These are phyloP conservation scores for Didymella pomorum DNA, from an alignment of 2,329 filamentous ascomycete species.

Conservation along the genomic window DNA sequence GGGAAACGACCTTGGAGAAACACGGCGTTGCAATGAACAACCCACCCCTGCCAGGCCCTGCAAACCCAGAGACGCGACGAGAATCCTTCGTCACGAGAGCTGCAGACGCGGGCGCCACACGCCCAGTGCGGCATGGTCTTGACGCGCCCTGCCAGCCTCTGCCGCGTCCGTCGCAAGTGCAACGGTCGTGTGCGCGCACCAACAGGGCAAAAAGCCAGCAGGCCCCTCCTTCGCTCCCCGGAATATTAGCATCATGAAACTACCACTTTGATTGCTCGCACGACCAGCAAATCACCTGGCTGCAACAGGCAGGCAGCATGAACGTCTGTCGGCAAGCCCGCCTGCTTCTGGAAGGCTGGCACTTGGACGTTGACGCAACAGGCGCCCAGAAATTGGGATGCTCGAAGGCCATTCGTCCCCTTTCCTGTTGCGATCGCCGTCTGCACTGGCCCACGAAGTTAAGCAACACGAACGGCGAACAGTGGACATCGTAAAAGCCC, in stretches of 20 bases:
- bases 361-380: slow-evolving; percentile 3
- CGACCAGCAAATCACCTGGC: slow-evolving; percentile 12
- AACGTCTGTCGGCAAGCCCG: slow-evolving; percentile 2
- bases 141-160: slow-evolving; percentile 15
- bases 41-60: background rate
- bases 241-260: slow-evolving; percentile 16
- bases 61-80: slow-evolving; percentile 4
- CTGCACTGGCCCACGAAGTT: background rate
- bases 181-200: slow-evolving; percentile 16
- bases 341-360: slow-evolving; percentile 7
- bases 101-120: slow-evolving; percentile 6
- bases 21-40: slow-evolving; percentile 5
- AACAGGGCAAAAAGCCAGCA: background rate
- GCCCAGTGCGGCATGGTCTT: slow-evolving; percentile 7
- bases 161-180: slow-evolving; percentile 17
- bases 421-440: background rate
- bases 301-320: slow-evolving; percentile 7
- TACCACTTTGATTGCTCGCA: slow-evolving; percentile 11
- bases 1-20: slow-evolving; percentile 16
- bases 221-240: slow-evolving; percentile 13
- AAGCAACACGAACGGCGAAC: slow-evolving; percentile 9
- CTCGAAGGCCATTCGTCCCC: slow-evolving; percentile 7
- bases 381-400: slow-evolving; percentile 2
- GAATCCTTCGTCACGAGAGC: slow-evolving; percentile 17
- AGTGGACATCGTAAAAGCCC: slow-evolving; percentile 1